Conservation (phyloP, 2,329 filamentous ascomycete species). For the Hirsutella minnesotensis region DNA sequence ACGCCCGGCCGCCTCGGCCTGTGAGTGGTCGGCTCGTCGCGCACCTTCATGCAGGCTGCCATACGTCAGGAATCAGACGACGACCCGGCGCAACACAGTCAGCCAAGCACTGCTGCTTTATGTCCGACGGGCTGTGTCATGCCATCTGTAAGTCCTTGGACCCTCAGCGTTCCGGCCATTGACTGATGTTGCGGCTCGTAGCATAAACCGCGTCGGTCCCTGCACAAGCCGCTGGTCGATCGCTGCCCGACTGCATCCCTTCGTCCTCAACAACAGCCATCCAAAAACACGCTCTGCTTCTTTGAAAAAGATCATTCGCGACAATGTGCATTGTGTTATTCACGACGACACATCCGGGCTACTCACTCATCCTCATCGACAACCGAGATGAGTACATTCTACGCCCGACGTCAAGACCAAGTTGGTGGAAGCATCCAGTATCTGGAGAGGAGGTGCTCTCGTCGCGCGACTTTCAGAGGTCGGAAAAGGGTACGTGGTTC, state of each 20-base stretch:
- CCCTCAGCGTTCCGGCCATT: background rate
- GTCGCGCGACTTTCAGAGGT: conserved; percentile 47
- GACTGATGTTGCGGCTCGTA: background rate
- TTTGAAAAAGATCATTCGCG: background rate
- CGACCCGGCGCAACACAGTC: background rate
- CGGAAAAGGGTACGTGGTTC: conserved; percentile 54
- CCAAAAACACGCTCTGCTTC: too few species aligned
- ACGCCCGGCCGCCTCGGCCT: background rate
- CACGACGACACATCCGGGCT: conserved; percentile 64
- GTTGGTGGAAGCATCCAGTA: conserved; percentile 46
- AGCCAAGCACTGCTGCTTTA: background rate
- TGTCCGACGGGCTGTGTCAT: background rate
- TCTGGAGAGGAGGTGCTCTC: conserved; percentile 40
- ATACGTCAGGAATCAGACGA: background rate
- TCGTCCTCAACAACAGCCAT: too few species aligned
- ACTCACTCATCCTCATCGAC: conserved; percentile 63
- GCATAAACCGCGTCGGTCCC: background rate
- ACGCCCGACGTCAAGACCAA: conserved; percentile 49
- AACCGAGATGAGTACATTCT: conserved; percentile 67
- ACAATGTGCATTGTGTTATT: conserved; percentile 68
- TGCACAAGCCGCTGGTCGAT: background rate
- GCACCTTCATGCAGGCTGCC: background rate
- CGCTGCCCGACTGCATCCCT: too few species aligned
- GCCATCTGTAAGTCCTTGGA: background rate
- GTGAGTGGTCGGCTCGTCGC: background rate